Conservation (phyloP, 2,329 filamentous ascomycete genomes). For the Fusarium neocosmosporiellum region DNA sequence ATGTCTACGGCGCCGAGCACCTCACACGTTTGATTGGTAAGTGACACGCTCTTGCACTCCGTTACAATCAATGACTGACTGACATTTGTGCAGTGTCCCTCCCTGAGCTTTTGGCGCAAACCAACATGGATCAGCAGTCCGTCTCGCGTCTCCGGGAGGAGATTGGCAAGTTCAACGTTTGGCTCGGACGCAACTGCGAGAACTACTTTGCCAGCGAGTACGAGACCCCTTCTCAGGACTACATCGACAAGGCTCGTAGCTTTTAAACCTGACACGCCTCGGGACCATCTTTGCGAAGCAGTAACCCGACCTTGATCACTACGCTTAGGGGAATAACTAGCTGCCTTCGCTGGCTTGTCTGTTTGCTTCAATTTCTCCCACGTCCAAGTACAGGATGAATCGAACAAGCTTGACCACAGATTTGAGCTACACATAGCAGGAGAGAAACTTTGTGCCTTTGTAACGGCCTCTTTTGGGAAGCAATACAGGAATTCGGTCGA, state of each 20-base stretch:
- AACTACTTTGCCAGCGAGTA: conserved; percentile 84
- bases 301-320: background rate
- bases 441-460: background rate
- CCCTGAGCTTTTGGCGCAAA: conserved; percentile 94
- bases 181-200: conserved; percentile 81
- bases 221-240: conserved; percentile 77
- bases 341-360: background rate
- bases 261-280: conserved; percentile 44
- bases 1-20: conserved; percentile 94
- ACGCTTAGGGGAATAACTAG: background rate
- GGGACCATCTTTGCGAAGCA: background rate
- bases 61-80: conserved; percentile 3
- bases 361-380: background rate
- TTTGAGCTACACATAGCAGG: background rate
- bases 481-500: conserved; percentile 9
- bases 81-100: conserved; percentile 73
- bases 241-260: conserved; percentile 73
- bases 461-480: conserved; percentile 7
- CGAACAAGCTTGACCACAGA: background rate
- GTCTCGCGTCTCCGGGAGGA: conserved; percentile 91
- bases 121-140: conserved; percentile 96
- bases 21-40: conserved; percentile 88
- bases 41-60: conserved; percentile 39
- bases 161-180: conserved; percentile 84
- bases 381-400: background rate